Base-by-base conservation (phyloP, 768 basidiomycete genomes). In the Termitomyces sp. region DNA sequence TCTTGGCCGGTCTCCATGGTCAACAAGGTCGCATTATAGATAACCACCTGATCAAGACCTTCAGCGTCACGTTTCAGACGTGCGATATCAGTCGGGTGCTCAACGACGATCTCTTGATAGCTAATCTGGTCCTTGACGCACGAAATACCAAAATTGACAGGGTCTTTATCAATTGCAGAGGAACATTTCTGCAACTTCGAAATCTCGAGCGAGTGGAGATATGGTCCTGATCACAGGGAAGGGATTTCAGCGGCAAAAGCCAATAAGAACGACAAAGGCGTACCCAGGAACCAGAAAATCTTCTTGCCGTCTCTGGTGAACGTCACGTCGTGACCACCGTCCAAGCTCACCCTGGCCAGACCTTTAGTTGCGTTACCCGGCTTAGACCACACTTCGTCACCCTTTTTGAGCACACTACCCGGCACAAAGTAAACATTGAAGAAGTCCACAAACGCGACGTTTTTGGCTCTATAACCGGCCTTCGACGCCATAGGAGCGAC, bases 231-330 rank as follows among this genome's bases (percentile, higher is more conserved):
- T 56, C 18, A 29, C 22, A 26, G 37, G 4, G 31, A 14, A 52
- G 39, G 29, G 31, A 39, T 14, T 20, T 41, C 20, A 27, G 27
- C 24, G 26, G 18, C 2, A 6, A 49, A 12, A 18, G 16, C 10
- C 24, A 24, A n/a, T 6, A 5, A 51, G 6, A 20, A 34, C 26
- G 47, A 49, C 52, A 36, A 41, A 9, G 22, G 14, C 75, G 46
- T 65, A 87, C 88, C 88, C 31, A 90, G 75, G 69, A 90, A 80
- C 88, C 88, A 90, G 60, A 88, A 87, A 34, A 90, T 55, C 32
- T 73, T 83, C 54, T 76, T 80, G 18, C 88, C 88, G 65, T 89
- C 84, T 12, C 77, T 65, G 34, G 81, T 86, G 73, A 81, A 85
- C 2, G 82, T 76, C 37, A 90, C 66, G 65, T 86, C 85, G 63